Evolutionary conservation across 169 alveolate species (phyloP), one percentile per base, ranked within the genome.

Genomic region (Neospora caninum): DNA sequence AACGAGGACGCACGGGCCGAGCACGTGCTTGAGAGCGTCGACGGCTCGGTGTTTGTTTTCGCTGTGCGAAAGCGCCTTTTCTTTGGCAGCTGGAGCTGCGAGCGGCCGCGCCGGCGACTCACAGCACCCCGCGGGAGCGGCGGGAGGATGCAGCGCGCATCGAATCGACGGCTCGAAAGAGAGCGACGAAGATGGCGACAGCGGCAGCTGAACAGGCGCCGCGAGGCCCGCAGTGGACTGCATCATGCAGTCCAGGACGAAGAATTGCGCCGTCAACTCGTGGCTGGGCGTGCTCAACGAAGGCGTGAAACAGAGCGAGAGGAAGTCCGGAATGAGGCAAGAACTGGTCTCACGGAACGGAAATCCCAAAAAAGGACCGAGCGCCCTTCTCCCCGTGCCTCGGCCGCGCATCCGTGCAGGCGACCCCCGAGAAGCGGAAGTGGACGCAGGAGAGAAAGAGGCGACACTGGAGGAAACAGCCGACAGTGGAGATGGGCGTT

Each of bases 131-230:
- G n/a, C n/a, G 27, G 86, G 29, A 4, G 86, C 22, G n/a, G 86
- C 22, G 45, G 86, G 86, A 13, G 86, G 86, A 25, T 78, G 86
- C 22, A 78, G 86, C 7, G 86, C 86, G 45, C 86, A 78, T 4
- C 86, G 86, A 4, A 78, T 20, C 45, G 86, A 20, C 22, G 86
- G 86, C 41, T 78, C 86, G 86, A 78, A 78, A n/a, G 31, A 78
- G 45, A 78, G 39, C 9, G 86, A 13, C 1, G 86, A 13, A 10
- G 86, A 78, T 0, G 86, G 39, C 7, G 39, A 20, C 9, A 78
- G 86, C 7, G 86, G 86, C 22, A 78, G 45, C n/a, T 2, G 39
- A 10, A 78, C 42, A 4, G 86, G 86, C 9, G 86, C 20, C 27
- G 4, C 1, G 29, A 78, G 86, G 4, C 86, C 86, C 45, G 86